These are phyloP conservation scores for Cotoneaster glaucophyllus DNA, from an alignment of 306 rosid genomes.

Conservation along the genomic window DNA sequence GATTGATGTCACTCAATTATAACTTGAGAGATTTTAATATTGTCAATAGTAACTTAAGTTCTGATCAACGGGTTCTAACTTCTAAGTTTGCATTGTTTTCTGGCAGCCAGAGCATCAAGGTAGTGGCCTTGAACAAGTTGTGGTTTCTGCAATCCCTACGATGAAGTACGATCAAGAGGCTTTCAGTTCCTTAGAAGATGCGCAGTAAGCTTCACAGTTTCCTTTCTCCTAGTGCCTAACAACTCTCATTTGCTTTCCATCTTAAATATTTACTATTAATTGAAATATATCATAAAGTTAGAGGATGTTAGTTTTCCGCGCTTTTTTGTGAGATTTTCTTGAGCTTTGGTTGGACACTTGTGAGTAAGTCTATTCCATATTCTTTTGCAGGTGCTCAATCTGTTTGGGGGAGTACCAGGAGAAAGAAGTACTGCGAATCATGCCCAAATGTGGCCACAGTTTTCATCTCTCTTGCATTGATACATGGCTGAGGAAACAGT, in stretches of 20 bases:
- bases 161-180: slow-evolving; percentile 76
- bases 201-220: slow-evolving; percentile 59
- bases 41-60: slow-evolving; percentile 1
- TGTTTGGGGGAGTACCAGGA: slow-evolving; percentile 88
- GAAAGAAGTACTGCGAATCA: slow-evolving; percentile 69
- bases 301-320: background rate
- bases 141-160: slow-evolving; percentile 87
- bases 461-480: slow-evolving; percentile 94
- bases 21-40: background rate
- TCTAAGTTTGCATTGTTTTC: slow-evolving; percentile 49
- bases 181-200: slow-evolving; percentile 67
- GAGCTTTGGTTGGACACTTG: background rate
- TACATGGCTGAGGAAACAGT: slow-evolving; percentile 75
- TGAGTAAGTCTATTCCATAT: background rate
- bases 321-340: background rate
- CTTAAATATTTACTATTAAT: background rate
- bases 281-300: background rate
- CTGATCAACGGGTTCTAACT: slow-evolving; percentile 31
- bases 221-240: background rate
- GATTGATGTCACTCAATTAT: background rate
- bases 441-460: slow-evolving; percentile 90
- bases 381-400: slow-evolving; percentile 72
- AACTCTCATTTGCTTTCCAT: background rate
- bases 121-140: slow-evolving; percentile 62
- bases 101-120: slow-evolving; percentile 77